Percentiles rank a stretch among this genome's conserved stretches.
phyloP scores from a whole-genome alignment of 2,329 filamentous ascomycete genomes.

The Colletotrichum eremochloae region DNA sequence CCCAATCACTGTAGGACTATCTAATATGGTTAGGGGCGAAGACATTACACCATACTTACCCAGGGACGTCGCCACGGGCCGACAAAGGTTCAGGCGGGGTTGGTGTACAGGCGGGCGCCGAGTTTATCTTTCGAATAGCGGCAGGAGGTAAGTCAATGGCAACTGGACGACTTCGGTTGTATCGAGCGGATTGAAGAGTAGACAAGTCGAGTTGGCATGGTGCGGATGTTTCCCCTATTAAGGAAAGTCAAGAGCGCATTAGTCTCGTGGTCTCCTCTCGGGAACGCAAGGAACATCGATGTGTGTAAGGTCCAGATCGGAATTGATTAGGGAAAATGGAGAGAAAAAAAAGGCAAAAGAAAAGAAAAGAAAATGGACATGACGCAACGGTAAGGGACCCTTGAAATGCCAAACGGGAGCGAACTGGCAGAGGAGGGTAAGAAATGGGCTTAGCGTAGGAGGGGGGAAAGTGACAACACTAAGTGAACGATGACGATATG shows the following conservation, averaged over 20 bases:
- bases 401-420: constrained; percentile 26
- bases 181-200: constrained; percentile 32
- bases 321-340: constrained; percentile 19
- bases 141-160: constrained; percentile 63
- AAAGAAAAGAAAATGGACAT: constrained; percentile 40
- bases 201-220: constrained; percentile 20
- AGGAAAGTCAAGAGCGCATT: constrained; percentile 35
- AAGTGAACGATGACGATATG: constrained; percentile 35
- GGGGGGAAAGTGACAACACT: constrained; percentile 11
- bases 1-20: neutral
- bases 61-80: constrained; percentile 69
- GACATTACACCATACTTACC: constrained; percentile 59
- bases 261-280: constrained; percentile 19
- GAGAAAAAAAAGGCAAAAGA: constrained; percentile 36
- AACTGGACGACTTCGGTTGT: constrained; percentile 62
- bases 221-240: constrained; percentile 38
- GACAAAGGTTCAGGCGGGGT: constrained; percentile 66
- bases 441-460: constrained; percentile 32
- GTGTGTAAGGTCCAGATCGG: constrained; percentile 37
- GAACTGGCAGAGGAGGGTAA: constrained; percentile 11
- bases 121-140: constrained; percentile 54
- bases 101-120: constrained; percentile 52
- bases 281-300: constrained; percentile 19
- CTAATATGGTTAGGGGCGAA: neutral
- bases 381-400: constrained; percentile 39